Base-by-base conservation (phyloP, 345 rosid genomes). In the Lepidium aucheri region DNA sequence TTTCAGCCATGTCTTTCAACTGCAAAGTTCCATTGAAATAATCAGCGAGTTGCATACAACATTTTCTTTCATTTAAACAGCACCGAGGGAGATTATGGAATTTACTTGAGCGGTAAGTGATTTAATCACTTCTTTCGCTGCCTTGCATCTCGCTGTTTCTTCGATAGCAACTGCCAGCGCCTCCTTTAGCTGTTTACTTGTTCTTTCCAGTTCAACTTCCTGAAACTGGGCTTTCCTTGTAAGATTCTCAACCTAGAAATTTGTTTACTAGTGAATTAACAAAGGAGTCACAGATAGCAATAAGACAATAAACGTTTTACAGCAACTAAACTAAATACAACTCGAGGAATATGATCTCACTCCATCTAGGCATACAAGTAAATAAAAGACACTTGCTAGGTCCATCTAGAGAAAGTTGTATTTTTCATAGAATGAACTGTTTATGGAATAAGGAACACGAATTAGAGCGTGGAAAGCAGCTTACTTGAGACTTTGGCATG, bases 41-140 rank as follows among this genome's bases (percentile, higher is more conserved):
- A 50, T 65, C 34, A 65, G 33, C 16, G 42, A 41, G 33, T 33
- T 57, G 50, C 41, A 42, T 15, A 9, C 35, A 50, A 0, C 16
- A 6, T 5, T 34, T 53, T 36, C 13, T 0, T 70, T 53, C 26
- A 36, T 13, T 13, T 17, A 3, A 55, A 38, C 15, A 54, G 42
- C 41, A 46, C 2, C 30, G 8, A 40, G 47, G 54, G 12, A 34
- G 6, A 34, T 0, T 66, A 33, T 17, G 2, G 12, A 39, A 56
- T 80, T 87, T 72, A 95, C 99, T 76, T 95, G 97, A 67, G 90
- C 93, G 52, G 99, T 95, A 53, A 95, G 91, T 1, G 99, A 88
- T 77, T 87, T 95, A 76, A 95, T 95, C 65, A 95, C 99, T 81
- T 95, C 99, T 68, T 95, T 95, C 16, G 99, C 97, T 40, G 95